These are phyloP conservation scores for Fusarium camptoceras DNA, from an alignment of 2,329 filamentous ascomycete genomes.

Conservation along the genomic window DNA sequence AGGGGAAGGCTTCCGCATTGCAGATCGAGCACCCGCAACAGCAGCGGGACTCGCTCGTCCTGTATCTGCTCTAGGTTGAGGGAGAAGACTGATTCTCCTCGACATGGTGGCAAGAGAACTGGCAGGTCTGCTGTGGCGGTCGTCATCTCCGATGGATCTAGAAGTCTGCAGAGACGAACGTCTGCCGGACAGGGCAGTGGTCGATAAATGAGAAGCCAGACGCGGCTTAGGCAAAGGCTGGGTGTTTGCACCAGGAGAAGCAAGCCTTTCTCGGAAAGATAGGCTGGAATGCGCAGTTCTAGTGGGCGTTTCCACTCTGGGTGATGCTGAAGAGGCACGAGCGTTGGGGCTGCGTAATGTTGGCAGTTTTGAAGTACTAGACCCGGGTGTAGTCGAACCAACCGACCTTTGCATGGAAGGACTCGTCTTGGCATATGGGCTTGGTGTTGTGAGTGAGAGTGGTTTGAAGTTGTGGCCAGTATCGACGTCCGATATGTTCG, in stretches of 20 bases:
- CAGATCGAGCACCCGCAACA: slow-evolving; percentile 57
- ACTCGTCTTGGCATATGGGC: slow-evolving; percentile 63
- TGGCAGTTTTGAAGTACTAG: slow-evolving; percentile 61
- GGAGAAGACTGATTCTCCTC: slow-evolving; percentile 66
- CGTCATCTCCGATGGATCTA: slow-evolving; percentile 49
- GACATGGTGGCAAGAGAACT: slow-evolving; percentile 65
- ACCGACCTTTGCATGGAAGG: slow-evolving; percentile 56
- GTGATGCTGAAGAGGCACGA: slow-evolving; percentile 62
- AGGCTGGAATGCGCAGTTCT: slow-evolving; percentile 59
- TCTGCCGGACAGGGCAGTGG: slow-evolving; percentile 58
- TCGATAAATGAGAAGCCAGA: slow-evolving; percentile 58
- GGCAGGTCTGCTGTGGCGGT: slow-evolving; percentile 59
- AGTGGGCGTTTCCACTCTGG: slow-evolving; percentile 59
- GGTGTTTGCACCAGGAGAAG: slow-evolving; percentile 61
- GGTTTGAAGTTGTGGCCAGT: slow-evolving; percentile 77
- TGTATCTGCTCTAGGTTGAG: slow-evolving; percentile 57
- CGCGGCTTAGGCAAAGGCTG: slow-evolving; percentile 61
- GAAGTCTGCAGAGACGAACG: slow-evolving; percentile 66
- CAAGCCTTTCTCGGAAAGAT: slow-evolving; percentile 65
- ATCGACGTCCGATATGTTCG: slow-evolving; percentile 72
- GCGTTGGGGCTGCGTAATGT: slow-evolving; percentile 60
- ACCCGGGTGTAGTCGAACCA: slow-evolving; percentile 58
- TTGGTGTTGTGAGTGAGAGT: slow-evolving; percentile 69
- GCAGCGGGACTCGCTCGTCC: slow-evolving; percentile 64
- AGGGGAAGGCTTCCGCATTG: slow-evolving; percentile 46